Percentiles rank a stretch among this genome's conserved stretches.
Evolutionary conservation across 768 basidiomycete genomes (phyloP).

Genomic region (Suillus bovinus): DNA sequence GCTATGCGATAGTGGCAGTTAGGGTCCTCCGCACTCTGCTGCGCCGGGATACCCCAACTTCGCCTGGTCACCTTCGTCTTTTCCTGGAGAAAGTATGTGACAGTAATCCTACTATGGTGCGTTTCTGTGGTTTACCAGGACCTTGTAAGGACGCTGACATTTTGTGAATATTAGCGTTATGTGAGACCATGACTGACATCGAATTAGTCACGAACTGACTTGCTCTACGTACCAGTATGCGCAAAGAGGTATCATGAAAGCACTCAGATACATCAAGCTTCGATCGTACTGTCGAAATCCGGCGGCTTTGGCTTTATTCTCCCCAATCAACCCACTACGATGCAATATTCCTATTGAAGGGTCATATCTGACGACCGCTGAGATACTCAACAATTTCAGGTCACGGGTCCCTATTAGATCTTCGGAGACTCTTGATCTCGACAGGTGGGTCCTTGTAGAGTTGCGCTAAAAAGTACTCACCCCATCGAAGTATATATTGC

Average conservation of each 20-base stretch:
- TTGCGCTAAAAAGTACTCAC: not conserved
- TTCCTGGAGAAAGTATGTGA: slow-evolving; percentile 63
- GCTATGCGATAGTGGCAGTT: slow-evolving; percentile 70
- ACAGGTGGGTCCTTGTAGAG: slow-evolving; percentile 1
- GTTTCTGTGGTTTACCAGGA: slow-evolving; percentile 23
- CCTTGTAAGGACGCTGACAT: slow-evolving; percentile 9
- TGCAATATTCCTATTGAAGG: slow-evolving; percentile 48
- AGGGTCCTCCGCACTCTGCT: slow-evolving; percentile 68
- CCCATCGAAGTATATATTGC: slow-evolving; percentile 43
- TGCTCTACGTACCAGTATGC: slow-evolving; percentile 48
- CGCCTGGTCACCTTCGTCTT: slow-evolving; percentile 49
- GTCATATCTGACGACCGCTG: slow-evolving; percentile 51
- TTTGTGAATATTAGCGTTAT: slow-evolving; percentile 47
- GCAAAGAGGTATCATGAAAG: slow-evolving; percentile 76
- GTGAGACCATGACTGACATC: slow-evolving; percentile 36
- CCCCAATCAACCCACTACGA: slow-evolving; percentile 68
- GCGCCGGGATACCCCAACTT: slow-evolving; percentile 59
- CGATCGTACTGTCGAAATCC: slow-evolving; percentile 62
- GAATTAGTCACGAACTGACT: not conserved
- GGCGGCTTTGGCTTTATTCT: slow-evolving; percentile 59
- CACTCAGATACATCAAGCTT: slow-evolving; percentile 77
- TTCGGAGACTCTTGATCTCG: slow-evolving; percentile 1
- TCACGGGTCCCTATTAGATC: slow-evolving; percentile 33
- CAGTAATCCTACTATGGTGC: slow-evolving; percentile 65
- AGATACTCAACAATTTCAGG: slow-evolving; percentile 58